Evolutionary conservation across 2,329 filamentous ascomycete species (phyloP).

Genomic region (Verticillium longisporum): DNA sequence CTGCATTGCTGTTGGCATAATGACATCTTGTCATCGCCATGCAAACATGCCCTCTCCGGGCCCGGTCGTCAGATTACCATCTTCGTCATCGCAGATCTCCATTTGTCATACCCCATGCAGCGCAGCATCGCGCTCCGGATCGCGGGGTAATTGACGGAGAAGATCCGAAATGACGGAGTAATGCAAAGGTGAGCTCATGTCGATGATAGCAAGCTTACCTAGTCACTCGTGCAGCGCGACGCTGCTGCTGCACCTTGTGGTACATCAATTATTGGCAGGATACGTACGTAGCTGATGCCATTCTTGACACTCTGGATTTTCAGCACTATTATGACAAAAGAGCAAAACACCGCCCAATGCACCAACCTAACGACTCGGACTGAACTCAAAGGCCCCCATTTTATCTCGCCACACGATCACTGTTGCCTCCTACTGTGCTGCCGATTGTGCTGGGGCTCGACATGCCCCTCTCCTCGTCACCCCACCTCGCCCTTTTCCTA

Average conservation of each 20-base stretch:
- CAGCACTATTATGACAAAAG: neutral
- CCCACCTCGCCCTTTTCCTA: conserved; percentile 14
- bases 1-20: too few relatives aligned
- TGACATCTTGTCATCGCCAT: too few relatives aligned
- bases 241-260: too few relatives aligned
- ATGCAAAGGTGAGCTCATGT: too few relatives aligned
- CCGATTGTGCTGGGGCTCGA: neutral
- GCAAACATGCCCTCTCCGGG: too few relatives aligned
- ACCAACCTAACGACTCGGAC: neutral
- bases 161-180: neutral
- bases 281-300: too few relatives aligned
- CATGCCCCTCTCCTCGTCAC: conserved; percentile 26
- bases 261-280: too few relatives aligned
- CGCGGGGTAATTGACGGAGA: neutral
- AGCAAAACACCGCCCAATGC: neutral
- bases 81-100: neutral
- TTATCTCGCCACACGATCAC: conserved; percentile 22
- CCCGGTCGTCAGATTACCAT: too few relatives aligned
- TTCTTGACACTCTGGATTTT: too few relatives aligned
- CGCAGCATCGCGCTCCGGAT: neutral
- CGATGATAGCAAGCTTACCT: too few relatives aligned
- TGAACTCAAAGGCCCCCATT: neutral
- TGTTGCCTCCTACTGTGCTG: conserved; percentile 41
- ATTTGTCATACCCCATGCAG: neutral
- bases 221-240: too few relatives aligned